These are phyloP conservation scores for Diaporthe citriasiana DNA, from an alignment of 2,329 filamentous ascomycete genomes.

Conservation along the genomic window DNA sequence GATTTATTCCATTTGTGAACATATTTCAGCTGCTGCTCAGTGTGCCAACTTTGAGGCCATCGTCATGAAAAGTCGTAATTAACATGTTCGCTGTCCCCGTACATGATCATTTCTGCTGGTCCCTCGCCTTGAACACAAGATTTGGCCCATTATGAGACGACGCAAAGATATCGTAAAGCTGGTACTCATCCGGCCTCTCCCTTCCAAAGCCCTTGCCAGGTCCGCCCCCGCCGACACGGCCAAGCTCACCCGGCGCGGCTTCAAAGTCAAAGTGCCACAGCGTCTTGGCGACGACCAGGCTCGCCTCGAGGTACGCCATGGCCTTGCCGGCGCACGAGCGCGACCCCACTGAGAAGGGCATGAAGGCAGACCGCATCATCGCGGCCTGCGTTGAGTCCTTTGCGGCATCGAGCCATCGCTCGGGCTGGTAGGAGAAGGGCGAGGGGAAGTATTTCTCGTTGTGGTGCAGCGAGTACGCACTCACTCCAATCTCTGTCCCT, in stretches of 20 bases:
- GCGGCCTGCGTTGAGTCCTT: constrained; percentile 26
- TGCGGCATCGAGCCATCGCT: constrained; percentile 56
- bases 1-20: no score
- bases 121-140: constrained; percentile 6
- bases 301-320: constrained; percentile 29
- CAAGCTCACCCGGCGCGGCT: neutral
- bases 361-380: constrained; percentile 42
- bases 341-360: neutral
- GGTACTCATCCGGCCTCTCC: constrained; percentile 26
- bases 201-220: neutral
- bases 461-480: constrained; percentile 59
- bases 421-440: constrained; percentile 55
- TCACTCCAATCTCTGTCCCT: constrained; percentile 52
- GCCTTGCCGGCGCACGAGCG: constrained; percentile 23
- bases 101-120: neutral
- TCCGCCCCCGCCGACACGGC: neutral
- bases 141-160: constrained; percentile 19
- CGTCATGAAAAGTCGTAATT: no score
- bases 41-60: no score
- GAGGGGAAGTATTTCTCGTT: constrained; percentile 58
- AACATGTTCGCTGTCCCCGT: neutral
- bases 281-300: constrained; percentile 26
- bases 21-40: no score
- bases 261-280: constrained; percentile 31
- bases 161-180: constrained; percentile 18